Evolutionary conservation across 1,139 yeast genomes (phyloP), one percentile per base, ranked within the genome.

Genomic region (Debaryomyces robertsiae): DNA sequence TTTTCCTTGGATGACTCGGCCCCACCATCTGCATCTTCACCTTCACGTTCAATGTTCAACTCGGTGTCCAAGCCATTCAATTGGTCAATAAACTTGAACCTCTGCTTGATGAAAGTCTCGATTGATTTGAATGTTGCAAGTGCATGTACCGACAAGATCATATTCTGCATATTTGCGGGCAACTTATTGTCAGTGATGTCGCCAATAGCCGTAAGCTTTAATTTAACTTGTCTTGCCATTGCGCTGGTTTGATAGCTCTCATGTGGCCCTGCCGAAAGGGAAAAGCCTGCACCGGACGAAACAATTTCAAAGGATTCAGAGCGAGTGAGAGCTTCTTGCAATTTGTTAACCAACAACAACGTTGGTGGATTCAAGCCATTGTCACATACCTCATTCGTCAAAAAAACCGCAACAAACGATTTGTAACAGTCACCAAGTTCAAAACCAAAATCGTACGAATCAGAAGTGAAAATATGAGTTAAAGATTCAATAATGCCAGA

Each of bases 121-220:
- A 91, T 73, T 1, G 91, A 79, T 44, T 76, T 78, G 56, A 89
- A 84, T 0, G 96, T 85, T 0, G 96, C 95, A 52, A 90, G 83
- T 0, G 95, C 95, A 58, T 90, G 96, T n/a, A 87, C 86, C 13
- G 91, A 76, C 14, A 90, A 65, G 25, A 80, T 63, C 54, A 83
- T 56, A 27, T 68, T 67, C 28, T 67, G 67, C 49, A 69, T 53
- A 6, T 54, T 57, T 1, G 60, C 53, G 1, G 75, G 69, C 1
- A 64, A 43, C 23, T 47, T 47, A 17, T 55, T 55, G 2, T 57
- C 63, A 4, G 49, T 58, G 11, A 50, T 46, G 6, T 45, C 38
- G 9, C 52, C 57, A 6, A 58, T 66, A n/a, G 60, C 60, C 6
- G 49, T 53, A 14, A 90, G 67, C 46, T 73, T 77, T 9, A 90